These are phyloP conservation scores for Tetrahymena borealis DNA, from an alignment of 73 alveolate species.

Conservation along the genomic window DNA sequence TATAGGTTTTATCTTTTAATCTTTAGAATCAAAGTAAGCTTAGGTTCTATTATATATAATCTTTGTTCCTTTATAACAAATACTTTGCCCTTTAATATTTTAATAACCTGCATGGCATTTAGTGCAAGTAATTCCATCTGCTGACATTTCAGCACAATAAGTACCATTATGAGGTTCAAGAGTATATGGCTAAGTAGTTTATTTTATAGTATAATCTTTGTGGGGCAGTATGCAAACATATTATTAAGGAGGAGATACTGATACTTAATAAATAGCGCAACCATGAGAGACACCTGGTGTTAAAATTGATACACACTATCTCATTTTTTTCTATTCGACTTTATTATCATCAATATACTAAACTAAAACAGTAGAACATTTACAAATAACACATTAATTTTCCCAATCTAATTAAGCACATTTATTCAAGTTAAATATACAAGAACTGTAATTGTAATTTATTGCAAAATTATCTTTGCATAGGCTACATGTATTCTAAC, in stretches of 20 bases:
- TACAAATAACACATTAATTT: not conserved
- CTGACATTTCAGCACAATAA: not conserved
- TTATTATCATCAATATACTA: not conserved
- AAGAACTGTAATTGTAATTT: not conserved
- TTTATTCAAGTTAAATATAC: not conserved
- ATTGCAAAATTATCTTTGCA: not conserved
- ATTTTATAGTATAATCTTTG: not conserved
- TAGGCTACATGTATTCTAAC: not conserved
- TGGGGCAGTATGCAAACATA: not conserved
- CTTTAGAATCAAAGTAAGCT: not conserved
- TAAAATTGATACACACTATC: not conserved
- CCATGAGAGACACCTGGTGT: not conserved
- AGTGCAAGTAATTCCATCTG: not conserved
- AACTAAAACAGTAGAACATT: not conserved
- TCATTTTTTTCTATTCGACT: not conserved
- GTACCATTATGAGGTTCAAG: not conserved
- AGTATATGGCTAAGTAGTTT: not conserved
- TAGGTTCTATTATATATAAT: not conserved
- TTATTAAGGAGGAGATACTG: no score
- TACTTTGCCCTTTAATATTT: not conserved
- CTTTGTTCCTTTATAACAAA: not conserved
- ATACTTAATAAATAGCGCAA: not conserved
- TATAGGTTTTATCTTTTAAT: not conserved
- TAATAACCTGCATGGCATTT: not conserved
- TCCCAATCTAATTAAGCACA: not conserved